Evolutionary conservation across 2,329 filamentous ascomycete species (phyloP).

Genomic region (Venturia oleaginea): DNA sequence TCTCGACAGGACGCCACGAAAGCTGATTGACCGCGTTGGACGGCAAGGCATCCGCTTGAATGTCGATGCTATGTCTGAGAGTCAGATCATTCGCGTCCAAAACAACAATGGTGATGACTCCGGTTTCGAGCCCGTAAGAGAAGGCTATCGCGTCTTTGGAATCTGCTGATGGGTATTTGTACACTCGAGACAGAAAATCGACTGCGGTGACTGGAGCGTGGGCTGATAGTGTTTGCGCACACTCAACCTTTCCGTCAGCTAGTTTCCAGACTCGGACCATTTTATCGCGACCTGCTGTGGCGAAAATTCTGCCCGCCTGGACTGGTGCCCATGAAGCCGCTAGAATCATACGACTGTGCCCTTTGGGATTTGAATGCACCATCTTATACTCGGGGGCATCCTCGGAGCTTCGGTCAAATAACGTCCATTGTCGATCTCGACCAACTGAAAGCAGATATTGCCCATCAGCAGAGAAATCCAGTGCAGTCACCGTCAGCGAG

Average conservation of each 20-base stretch:
- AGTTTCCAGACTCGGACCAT: slow-evolving; percentile 54
- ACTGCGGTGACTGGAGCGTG: slow-evolving; percentile 26
- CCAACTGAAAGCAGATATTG: slow-evolving; percentile 75
- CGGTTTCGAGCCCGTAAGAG: slow-evolving; percentile 22
- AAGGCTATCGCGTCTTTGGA: slow-evolving; percentile 16
- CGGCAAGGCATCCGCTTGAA: slow-evolving; percentile 16
- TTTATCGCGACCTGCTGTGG: slow-evolving; percentile 87
- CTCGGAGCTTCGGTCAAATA: slow-evolving; percentile 53
- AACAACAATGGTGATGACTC: slow-evolving; percentile 16
- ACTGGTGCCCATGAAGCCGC: slow-evolving; percentile 72
- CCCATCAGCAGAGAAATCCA: slow-evolving; percentile 73
- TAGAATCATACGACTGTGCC: slow-evolving; percentile 86
- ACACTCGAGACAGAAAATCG: slow-evolving; percentile 19
- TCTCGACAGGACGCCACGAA: slow-evolving; percentile 21
- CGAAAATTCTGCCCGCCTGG: slow-evolving; percentile 48
- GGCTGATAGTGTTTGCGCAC: slow-evolving; percentile 20
- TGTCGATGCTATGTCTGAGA: slow-evolving; percentile 10
- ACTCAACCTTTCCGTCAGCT: slow-evolving; percentile 17
- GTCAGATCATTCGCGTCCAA: slow-evolving; percentile 12
- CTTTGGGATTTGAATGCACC: slow-evolving; percentile 64
- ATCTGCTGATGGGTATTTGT: neutral
- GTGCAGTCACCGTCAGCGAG: slow-evolving; percentile 71
- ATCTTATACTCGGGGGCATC: slow-evolving; percentile 44
- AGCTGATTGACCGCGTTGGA: slow-evolving; percentile 22
- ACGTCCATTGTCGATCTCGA: slow-evolving; percentile 80